phyloP scores from a whole-genome alignment of 345 rosid species.

The Gossypium anomalum region DNA sequence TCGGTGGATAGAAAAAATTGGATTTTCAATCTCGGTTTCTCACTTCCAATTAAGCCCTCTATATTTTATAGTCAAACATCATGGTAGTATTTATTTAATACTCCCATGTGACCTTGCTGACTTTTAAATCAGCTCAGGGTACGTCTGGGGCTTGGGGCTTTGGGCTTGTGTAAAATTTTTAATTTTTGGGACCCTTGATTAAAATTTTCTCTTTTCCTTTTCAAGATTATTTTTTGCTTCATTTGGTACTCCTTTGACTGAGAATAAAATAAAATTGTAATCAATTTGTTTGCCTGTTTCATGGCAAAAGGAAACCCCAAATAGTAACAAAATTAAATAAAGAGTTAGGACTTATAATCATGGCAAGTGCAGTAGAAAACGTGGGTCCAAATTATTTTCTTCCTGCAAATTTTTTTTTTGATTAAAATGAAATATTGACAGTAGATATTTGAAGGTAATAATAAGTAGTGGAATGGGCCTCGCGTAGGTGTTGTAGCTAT shows the following conservation, averaged over 20 bases:
- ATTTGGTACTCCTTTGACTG: constrained; percentile 1
- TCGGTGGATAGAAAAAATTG: constrained; percentile 4
- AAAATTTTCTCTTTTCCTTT: not conserved
- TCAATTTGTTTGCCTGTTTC: not conserved
- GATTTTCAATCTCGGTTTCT: not conserved
- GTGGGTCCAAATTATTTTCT: not conserved
- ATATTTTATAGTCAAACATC: not conserved
- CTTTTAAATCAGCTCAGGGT: not conserved
- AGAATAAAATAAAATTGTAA: not conserved
- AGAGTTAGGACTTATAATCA: not conserved
- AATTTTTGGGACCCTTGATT: not conserved
- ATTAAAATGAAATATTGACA: too few species aligned
- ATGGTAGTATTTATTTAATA: not conserved
- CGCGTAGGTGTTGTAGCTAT: not conserved
- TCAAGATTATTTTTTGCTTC: not conserved
- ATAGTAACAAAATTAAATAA: not conserved
- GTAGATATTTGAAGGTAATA: not conserved
- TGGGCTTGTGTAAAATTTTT: not conserved
- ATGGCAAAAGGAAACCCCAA: constrained; percentile 2
- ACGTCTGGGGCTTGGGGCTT: not conserved
- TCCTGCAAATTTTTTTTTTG: not conserved
- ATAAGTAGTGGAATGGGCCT: not conserved
- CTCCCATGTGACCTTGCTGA: constrained; percentile 9
- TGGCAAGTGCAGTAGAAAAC: not conserved
- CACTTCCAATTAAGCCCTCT: not conserved